Conservation (phyloP, 2,329 filamentous ascomycete genomes). For the Cladosporium sp. region DNA sequence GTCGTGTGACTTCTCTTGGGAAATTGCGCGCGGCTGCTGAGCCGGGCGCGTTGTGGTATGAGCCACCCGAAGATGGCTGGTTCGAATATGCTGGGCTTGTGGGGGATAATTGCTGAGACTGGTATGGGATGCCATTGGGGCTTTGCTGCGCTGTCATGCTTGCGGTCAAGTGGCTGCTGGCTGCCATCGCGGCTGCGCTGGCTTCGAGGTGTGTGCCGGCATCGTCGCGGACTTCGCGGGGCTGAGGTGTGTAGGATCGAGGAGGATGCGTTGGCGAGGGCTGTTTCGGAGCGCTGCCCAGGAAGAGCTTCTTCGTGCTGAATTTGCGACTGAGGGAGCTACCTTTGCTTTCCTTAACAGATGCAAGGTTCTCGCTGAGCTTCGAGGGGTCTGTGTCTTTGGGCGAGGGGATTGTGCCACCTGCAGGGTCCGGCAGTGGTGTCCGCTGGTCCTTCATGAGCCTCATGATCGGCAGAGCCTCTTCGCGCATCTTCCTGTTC, state of each 20-base stretch:
- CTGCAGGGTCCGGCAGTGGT: constrained; percentile 56
- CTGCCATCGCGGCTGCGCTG: constrained; percentile 45
- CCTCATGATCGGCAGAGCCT: constrained; percentile 82
- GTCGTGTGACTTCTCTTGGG: constrained; percentile 14
- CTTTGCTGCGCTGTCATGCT: constrained; percentile 41
- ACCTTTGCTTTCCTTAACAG: constrained; percentile 31
- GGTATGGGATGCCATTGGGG: constrained; percentile 28
- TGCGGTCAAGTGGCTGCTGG: constrained; percentile 45
- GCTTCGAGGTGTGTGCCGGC: constrained; percentile 37
- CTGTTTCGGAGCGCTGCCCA: constrained; percentile 43
- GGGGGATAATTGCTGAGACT: constrained; percentile 38
- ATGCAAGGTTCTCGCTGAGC: constrained; percentile 21
- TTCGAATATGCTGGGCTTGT: constrained; percentile 45
- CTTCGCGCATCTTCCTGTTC: constrained; percentile 80
- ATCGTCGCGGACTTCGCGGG: constrained; percentile 28
- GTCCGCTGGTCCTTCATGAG: constrained; percentile 88
- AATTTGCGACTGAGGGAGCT: constrained; percentile 48
- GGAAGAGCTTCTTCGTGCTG: constrained; percentile 48
- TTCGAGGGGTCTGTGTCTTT: constrained; percentile 24
- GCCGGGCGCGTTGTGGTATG: constrained; percentile 21
- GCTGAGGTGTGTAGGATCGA: constrained; percentile 22
- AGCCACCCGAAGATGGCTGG: constrained; percentile 22
- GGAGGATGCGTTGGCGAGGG: constrained; percentile 44
- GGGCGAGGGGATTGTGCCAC: constrained; percentile 28
- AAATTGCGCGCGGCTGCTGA: constrained; percentile 26